A percentile compares a stretch with the other conserved stretches of the same genome.
phyloP scores from a whole-genome alignment of 164 flowering plant species.

The Vitis riparia region DNA sequence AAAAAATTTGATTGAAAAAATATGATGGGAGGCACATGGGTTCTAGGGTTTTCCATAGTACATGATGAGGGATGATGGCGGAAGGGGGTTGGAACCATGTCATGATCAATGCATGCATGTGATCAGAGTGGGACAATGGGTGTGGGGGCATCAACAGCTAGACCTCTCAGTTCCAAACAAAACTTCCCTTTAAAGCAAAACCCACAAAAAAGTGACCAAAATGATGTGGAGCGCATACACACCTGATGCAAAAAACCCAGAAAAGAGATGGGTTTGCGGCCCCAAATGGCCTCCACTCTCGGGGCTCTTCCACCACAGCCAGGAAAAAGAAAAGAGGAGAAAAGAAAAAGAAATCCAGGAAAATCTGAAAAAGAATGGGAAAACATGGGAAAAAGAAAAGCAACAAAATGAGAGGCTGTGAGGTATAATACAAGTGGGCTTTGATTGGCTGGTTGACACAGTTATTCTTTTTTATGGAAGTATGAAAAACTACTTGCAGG shows the following conservation, averaged over 20 bases:
- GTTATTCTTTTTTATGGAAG: no score
- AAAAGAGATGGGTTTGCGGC: background rate
- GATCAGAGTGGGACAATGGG: background rate
- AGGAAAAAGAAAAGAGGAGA: background rate
- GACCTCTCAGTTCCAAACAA: constrained; percentile 11
- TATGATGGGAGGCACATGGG: no score
- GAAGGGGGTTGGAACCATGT: no score
- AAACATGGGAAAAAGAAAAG: no score
- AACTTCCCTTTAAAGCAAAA: constrained; percentile 20
- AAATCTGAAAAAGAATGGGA: background rate
- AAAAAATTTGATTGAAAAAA: no score
- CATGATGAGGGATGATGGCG: no score
- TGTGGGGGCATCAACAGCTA: constrained; percentile 9
- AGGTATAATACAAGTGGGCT: no score
- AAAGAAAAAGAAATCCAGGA: constrained; percentile 1
- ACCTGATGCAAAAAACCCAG: background rate
- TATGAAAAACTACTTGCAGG: background rate
- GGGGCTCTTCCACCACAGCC: background rate
- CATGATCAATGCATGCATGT: background rate
- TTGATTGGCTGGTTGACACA: no score
- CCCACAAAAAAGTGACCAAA: constrained; percentile 10
- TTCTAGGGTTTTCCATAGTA: no score
- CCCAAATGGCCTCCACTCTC: background rate
- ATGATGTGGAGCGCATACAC: background rate
- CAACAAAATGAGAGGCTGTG: no score